These are phyloP conservation scores for Vachellia pachyceras DNA, from an alignment of 306 rosid species.

Conservation along the genomic window DNA sequence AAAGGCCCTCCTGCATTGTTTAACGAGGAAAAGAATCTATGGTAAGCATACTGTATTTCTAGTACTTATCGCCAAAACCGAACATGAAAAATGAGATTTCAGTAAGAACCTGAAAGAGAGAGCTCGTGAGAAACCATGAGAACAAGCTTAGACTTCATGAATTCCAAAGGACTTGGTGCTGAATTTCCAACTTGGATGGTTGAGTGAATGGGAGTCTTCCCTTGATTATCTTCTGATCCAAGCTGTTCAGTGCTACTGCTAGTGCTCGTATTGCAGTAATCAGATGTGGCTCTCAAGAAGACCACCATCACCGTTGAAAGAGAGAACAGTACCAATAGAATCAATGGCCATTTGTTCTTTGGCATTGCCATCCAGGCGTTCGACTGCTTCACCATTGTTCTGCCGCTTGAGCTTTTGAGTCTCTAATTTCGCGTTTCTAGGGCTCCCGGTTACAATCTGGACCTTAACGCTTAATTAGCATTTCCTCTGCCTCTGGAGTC, in stretches of 20 bases:
- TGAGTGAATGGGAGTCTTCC: slow-evolving; percentile 40
- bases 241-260: slow-evolving; percentile 16
- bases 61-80: slow-evolving; percentile 23
- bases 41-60: background rate
- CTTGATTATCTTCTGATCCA: slow-evolving; percentile 29
- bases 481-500: slow-evolving; percentile 5
- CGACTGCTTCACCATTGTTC: slow-evolving; percentile 56
- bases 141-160: slow-evolving; percentile 88
- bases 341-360: slow-evolving; percentile 57
- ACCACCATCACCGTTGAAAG: slow-evolving; percentile 63
- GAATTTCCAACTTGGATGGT: slow-evolving; percentile 12
- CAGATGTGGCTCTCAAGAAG: slow-evolving; percentile 58
- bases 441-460: slow-evolving; percentile 30
- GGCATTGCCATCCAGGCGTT: slow-evolving; percentile 56
- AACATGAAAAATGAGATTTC: slow-evolving; percentile 9
- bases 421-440: slow-evolving; percentile 33
- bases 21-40: background rate
- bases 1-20: slow-evolving; percentile 66
- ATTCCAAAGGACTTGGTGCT: slow-evolving; percentile 56
- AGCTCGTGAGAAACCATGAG: slow-evolving; percentile 88
- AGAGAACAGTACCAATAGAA: slow-evolving; percentile 55
- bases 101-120: slow-evolving; percentile 69
- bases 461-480: background rate
- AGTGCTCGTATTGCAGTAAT: slow-evolving; percentile 51
- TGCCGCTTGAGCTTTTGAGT: background rate